Conservation (phyloP, 352 stramenopile genomes). For the Aphanomyces invadans region DNA sequence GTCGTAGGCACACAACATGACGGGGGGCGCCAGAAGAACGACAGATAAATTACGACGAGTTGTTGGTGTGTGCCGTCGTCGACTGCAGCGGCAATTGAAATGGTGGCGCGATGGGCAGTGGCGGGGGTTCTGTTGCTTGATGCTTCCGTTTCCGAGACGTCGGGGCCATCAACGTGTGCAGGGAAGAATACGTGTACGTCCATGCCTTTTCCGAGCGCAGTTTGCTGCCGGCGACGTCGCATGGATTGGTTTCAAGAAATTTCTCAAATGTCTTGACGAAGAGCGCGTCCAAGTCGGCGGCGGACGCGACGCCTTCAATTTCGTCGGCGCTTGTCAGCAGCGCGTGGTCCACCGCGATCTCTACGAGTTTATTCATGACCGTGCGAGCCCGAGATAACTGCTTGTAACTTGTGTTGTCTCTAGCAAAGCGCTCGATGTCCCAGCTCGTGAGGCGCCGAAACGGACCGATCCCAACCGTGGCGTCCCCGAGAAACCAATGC, state of each 20-base stretch:
- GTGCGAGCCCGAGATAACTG: conserved; percentile 5
- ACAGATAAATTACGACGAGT: no score
- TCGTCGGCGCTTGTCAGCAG: neutral
- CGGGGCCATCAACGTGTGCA: conserved; percentile 11
- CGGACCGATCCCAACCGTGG: neutral
- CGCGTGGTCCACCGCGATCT: neutral
- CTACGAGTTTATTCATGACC: conserved; percentile 10
- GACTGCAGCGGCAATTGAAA: no score
- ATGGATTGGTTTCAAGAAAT: neutral
- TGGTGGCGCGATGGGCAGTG: no score
- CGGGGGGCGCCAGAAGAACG: no score
- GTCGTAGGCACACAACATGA: no score
- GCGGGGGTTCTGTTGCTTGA: no score
- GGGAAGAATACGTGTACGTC: neutral
- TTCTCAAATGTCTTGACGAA: conserved; percentile 5
- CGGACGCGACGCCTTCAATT: neutral
- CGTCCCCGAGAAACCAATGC: conserved; percentile 8
- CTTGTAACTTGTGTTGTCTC: neutral
- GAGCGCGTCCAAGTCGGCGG: neutral
- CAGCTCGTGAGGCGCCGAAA: conserved; percentile 2
- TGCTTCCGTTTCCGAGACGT: conserved; percentile 5
- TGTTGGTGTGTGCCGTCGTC: no score
- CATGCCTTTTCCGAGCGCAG: neutral
- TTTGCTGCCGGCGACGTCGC: neutral
- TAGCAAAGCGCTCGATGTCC: conserved; percentile 6